Percentiles rank a stretch among this genome's conserved stretches.
phyloP scores from a whole-genome alignment of 768 basidiomycete species.

The Macrolepiota dolichaula region DNA sequence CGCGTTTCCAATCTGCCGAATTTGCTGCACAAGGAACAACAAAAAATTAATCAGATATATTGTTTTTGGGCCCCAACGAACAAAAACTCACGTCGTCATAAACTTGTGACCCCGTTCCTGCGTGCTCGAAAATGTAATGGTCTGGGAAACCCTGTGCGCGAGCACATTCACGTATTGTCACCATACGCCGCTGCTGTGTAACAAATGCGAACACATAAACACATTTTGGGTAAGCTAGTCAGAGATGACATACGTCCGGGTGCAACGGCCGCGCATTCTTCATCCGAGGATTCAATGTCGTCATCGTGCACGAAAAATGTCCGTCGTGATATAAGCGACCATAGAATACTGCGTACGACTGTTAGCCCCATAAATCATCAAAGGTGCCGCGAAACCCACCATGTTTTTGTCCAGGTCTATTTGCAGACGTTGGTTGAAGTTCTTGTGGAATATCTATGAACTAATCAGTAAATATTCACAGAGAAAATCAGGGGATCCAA shows the following conservation, averaged over 20 bases:
- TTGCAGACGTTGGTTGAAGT: slow-evolving; percentile 30
- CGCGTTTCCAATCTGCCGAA: slow-evolving; percentile 77
- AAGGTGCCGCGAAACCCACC: neutral
- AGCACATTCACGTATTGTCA: slow-evolving; percentile 66
- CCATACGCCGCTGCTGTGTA: slow-evolving; percentile 64
- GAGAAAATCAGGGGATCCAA: neutral
- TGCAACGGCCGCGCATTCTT: slow-evolving; percentile 47
- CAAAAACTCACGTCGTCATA: slow-evolving; percentile 53
- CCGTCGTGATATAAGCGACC: slow-evolving; percentile 51
- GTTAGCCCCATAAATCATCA: neutral
- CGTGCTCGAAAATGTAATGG: slow-evolving; percentile 56
- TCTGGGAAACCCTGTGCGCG: slow-evolving; percentile 82
- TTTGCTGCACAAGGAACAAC: slow-evolving; percentile 45
- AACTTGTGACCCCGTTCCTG: slow-evolving; percentile 30
- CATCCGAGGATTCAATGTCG: slow-evolving; percentile 45
- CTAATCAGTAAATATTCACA: neutral
- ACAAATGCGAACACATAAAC: neutral
- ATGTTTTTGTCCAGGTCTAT: neutral
- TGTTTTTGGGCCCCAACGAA: too few relatives aligned
- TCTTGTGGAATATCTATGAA: slow-evolving; percentile 38
- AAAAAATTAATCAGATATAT: too few relatives aligned
- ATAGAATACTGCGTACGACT: slow-evolving; percentile 40
- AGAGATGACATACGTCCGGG: slow-evolving; percentile 28
- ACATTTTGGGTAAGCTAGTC: neutral
- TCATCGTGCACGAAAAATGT: slow-evolving; percentile 65